Percentiles rank a stretch among this genome's conserved stretches.
Evolutionary conservation across 169 alveolate genomes (phyloP).

Genomic region (Ichthyophthirius multifiliis): DNA sequence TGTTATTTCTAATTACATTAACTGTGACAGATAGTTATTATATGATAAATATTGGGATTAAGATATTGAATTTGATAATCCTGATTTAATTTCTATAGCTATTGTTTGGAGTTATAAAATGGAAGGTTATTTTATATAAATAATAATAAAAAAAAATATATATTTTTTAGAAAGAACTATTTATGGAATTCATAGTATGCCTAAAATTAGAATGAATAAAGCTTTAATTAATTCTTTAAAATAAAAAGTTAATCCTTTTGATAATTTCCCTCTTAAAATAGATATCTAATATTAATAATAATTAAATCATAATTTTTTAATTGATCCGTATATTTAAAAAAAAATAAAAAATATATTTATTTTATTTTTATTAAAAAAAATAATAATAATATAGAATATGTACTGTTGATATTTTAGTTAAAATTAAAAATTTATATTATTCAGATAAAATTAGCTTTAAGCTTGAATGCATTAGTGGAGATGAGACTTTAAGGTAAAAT

Average conservation of each 20-base stretch:
- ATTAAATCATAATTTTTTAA: background rate
- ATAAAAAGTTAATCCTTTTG: background rate
- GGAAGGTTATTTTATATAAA: background rate
- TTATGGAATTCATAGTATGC: background rate
- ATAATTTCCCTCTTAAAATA: background rate
- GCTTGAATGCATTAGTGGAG: background rate
- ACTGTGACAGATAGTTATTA: background rate
- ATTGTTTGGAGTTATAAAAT: background rate
- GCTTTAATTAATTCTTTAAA: background rate
- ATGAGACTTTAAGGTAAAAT: background rate
- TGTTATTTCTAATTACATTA: background rate
- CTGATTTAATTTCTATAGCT: background rate
- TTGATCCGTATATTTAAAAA: background rate
- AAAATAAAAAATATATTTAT: background rate
- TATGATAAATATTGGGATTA: background rate
- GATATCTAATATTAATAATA: background rate
- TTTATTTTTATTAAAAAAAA: background rate
- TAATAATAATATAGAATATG: background rate
- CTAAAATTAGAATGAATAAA: background rate
- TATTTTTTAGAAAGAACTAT: background rate
- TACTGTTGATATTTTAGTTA: background rate
- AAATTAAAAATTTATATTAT: background rate
- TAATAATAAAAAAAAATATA: background rate
- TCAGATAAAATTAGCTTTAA: background rate
- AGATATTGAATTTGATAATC: background rate